Percentiles rank a stretch among this genome's conserved stretches.
phyloP scores from a whole-genome alignment of 106 monocot species.

The Apostasia ramifera region DNA sequence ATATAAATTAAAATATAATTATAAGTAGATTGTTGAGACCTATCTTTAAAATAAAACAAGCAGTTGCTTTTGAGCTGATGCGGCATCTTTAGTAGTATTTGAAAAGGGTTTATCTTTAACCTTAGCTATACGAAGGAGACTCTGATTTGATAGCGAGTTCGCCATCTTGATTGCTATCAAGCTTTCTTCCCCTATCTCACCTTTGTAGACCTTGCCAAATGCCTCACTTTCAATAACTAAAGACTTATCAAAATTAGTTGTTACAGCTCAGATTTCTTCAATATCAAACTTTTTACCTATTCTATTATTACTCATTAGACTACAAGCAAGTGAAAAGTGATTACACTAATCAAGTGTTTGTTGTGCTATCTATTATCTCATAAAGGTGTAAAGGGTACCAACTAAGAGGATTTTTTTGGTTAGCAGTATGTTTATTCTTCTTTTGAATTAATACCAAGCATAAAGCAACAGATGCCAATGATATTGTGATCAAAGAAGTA shows the following conservation, averaged over 20 bases:
- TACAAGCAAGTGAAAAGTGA: slow-evolving; percentile 7
- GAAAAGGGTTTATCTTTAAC: no score
- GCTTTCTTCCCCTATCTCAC: slow-evolving; percentile 48
- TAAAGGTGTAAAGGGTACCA: slow-evolving; percentile 66
- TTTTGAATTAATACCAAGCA: slow-evolving; percentile 9
- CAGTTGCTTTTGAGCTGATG: no score
- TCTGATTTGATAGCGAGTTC: slow-evolving; percentile 55
- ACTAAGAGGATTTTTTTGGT: slow-evolving; percentile 32
- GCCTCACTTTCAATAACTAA: slow-evolving; percentile 74
- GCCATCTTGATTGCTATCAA: slow-evolving; percentile 77
- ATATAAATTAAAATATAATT: no score
- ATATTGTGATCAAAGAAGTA: slow-evolving; percentile 18
- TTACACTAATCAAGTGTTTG: slow-evolving; percentile 18
- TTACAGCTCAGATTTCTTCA: slow-evolving; percentile 50
- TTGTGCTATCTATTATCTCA: slow-evolving; percentile 51
- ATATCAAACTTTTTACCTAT: slow-evolving; percentile 55
- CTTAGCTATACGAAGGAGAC: slow-evolving; percentile 7
- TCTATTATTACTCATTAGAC: slow-evolving; percentile 20
- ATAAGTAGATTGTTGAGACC: no score
- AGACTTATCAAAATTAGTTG: slow-evolving; percentile 72
- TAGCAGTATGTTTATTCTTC: slow-evolving; percentile 21
- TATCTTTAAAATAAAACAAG: no score
- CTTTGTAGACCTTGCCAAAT: slow-evolving; percentile 90
- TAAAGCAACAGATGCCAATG: slow-evolving; percentile 18
- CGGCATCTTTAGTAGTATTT: no score